These are phyloP conservation scores for Macrolepiota fuliginosa DNA, from an alignment of 768 basidiomycete species.

Conservation along the genomic window DNA sequence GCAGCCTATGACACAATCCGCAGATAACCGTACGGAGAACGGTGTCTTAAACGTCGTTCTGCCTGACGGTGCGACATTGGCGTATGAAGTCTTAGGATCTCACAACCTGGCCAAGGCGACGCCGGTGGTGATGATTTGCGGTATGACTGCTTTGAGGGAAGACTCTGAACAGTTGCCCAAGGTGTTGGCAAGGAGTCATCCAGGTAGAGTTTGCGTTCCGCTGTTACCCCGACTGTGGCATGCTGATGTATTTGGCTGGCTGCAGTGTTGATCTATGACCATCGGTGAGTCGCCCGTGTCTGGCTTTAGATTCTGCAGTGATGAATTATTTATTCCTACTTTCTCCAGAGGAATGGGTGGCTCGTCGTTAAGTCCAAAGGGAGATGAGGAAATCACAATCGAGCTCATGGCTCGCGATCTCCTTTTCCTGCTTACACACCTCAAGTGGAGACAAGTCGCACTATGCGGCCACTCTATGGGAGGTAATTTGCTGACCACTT, in stretches of 20 bases:
- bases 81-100: constrained; percentile 42
- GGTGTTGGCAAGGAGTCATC: constrained; percentile 32
- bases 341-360: constrained; percentile 42
- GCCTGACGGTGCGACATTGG: constrained; percentile 41
- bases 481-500: constrained; percentile 27
- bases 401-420: constrained; percentile 46
- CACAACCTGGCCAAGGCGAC: constrained; percentile 25
- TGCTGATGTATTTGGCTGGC: background rate
- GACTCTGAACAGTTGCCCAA: constrained; percentile 38
- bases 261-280: constrained; percentile 46
- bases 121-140: constrained; percentile 42
- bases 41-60: constrained; percentile 26
- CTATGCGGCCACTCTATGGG: constrained; percentile 54
- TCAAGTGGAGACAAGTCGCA: constrained; percentile 40
- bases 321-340: background rate
- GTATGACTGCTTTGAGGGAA: constrained; percentile 35
- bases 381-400: constrained; percentile 38
- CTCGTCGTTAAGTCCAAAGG: constrained; percentile 29
- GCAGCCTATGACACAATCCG: background rate
- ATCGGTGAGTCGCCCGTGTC: constrained; percentile 15
- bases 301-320: background rate
- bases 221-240: background rate
- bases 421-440: constrained; percentile 30
- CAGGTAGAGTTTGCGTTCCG: constrained; percentile 28
- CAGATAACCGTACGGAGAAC: constrained; percentile 17